These are phyloP conservation scores for Singerocomus inundabilis DNA, from an alignment of 1,284 basidiomycete species.

Conservation along the genomic window DNA sequence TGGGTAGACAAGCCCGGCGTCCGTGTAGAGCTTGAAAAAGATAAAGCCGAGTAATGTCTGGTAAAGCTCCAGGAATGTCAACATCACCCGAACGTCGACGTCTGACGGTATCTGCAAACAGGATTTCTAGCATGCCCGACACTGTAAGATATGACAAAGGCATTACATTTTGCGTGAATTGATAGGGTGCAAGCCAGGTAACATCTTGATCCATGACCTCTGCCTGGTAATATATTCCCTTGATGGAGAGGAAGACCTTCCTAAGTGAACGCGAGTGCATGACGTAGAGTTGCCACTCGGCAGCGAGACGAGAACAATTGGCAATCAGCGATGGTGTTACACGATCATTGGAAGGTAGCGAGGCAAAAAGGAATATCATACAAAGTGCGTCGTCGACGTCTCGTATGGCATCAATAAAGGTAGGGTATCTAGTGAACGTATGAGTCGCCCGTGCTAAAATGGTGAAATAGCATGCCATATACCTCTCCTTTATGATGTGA, in stretches of 20 bases:
- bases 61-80: slow-evolving; percentile 98
- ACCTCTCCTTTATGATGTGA: slow-evolving; percentile 98
- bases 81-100: slow-evolving; percentile 97
- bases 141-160: neutral
- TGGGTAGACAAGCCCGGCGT: slow-evolving; percentile 91
- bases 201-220: slow-evolving; percentile 91
- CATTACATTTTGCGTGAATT: slow-evolving; percentile 92
- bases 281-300: slow-evolving; percentile 95
- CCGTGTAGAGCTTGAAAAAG: slow-evolving; percentile 97
- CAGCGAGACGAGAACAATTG: slow-evolving; percentile 86
- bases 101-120: slow-evolving; percentile 81
- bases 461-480: slow-evolving; percentile 8
- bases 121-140: slow-evolving; percentile 9
- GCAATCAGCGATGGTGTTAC: slow-evolving; percentile 85
- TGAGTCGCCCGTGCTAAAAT: slow-evolving; percentile 2
- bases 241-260: slow-evolving; percentile 96
- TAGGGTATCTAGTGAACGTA: slow-evolving; percentile 75
- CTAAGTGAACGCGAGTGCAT: slow-evolving; percentile 86
- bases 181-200: slow-evolving; percentile 97
- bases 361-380: slow-evolving; percentile 91
- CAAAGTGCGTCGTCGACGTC: slow-evolving; percentile 98
- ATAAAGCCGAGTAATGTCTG: slow-evolving; percentile 96
- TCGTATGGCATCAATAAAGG: slow-evolving; percentile 92
- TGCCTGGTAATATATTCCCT: slow-evolving; percentile 98
- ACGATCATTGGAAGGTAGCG: slow-evolving; percentile 79